phyloP scores from a whole-genome alignment of 1,139 yeast species.

The Casaregolazyma lundiana region DNA sequence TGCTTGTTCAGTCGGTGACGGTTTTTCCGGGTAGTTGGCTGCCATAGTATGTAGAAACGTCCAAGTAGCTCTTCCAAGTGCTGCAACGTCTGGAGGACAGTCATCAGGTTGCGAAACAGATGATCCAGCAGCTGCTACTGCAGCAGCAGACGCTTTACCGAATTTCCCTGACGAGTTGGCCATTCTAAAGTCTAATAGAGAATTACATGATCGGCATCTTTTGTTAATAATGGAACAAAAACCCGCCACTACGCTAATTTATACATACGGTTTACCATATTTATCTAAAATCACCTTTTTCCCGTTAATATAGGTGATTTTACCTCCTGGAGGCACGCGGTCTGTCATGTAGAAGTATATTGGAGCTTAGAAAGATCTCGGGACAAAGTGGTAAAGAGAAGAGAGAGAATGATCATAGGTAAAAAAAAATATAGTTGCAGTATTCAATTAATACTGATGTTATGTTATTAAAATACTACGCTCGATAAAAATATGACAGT shows the following conservation, averaged over 20 bases:
- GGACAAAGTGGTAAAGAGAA: not conserved
- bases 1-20: slow-evolving; percentile 55
- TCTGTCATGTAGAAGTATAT: not conserved
- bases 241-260: not conserved
- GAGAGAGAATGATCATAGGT: not conserved
- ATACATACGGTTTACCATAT: slow-evolving; percentile 83
- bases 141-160: slow-evolving; percentile 15
- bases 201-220: slow-evolving; percentile 81
- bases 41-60: slow-evolving; percentile 86
- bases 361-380: slow-evolving; percentile 1
- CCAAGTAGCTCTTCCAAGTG: slow-evolving; percentile 87
- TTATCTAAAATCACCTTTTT: slow-evolving; percentile 72
- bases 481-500: too few relatives aligned
- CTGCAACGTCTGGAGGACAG: slow-evolving; percentile 84
- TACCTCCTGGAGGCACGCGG: slow-evolving; percentile 11
- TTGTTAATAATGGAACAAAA: not conserved
- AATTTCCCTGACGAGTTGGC: slow-evolving; percentile 31
- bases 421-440: not conserved
- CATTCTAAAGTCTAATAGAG: slow-evolving; percentile 68
- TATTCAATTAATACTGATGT: not conserved
- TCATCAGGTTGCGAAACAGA: slow-evolving; percentile 30
- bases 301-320: slow-evolving; percentile 39
- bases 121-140: slow-evolving; percentile 19
- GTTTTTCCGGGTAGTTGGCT: slow-evolving; percentile 76
- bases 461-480: too few relatives aligned